These are phyloP conservation scores for Teunomyces barrocoloradensis DNA, from an alignment of 805 yeast species.

Conservation along the genomic window DNA sequence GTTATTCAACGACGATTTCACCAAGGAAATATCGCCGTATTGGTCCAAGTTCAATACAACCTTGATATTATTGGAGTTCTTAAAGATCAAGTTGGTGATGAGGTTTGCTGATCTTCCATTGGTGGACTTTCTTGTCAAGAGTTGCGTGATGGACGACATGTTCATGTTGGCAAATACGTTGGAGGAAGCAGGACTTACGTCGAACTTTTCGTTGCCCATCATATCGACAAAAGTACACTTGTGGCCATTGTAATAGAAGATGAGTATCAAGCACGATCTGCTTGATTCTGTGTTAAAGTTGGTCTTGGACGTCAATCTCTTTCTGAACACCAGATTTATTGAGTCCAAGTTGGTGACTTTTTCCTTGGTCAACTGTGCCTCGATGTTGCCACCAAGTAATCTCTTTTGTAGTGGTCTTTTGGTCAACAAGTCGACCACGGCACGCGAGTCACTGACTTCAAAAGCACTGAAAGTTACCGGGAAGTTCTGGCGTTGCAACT, in stretches of 20 bases:
- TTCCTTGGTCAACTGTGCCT: slow-evolving; percentile 13
- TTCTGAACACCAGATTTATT: slow-evolving; percentile 14
- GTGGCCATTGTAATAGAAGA: slow-evolving; percentile 17
- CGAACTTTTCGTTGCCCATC: slow-evolving; percentile 29
- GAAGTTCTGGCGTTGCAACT: slow-evolving; percentile 4
- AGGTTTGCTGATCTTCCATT: slow-evolving; percentile 24
- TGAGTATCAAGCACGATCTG: slow-evolving; percentile 26
- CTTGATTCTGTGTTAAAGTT: slow-evolving; percentile 18
- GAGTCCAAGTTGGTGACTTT: slow-evolving; percentile 5
- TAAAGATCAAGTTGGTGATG: slow-evolving; percentile 27
- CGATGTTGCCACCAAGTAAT: slow-evolving; percentile 12
- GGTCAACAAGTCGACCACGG: slow-evolving; percentile 25
- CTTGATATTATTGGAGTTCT: slow-evolving; percentile 13
- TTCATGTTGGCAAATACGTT: slow-evolving; percentile 26
- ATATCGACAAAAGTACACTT: slow-evolving; percentile 25
- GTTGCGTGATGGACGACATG: slow-evolving; percentile 27
- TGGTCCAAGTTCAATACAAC: slow-evolving; percentile 28
- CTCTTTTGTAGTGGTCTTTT: slow-evolving; percentile 2
- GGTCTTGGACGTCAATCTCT: slow-evolving; percentile 20
- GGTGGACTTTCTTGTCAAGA: slow-evolving; percentile 13
- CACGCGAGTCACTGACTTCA: slow-evolving; percentile 26
- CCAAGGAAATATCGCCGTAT: slow-evolving; percentile 20
- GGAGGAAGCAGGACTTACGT: slow-evolving; percentile 8
- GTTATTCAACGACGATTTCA: slow-evolving; percentile 25
- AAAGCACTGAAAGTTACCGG: slow-evolving; percentile 21